phyloP scores from a whole-genome alignment of 2,329 filamentous ascomycete species.

The Phialocephala sp. region DNA sequence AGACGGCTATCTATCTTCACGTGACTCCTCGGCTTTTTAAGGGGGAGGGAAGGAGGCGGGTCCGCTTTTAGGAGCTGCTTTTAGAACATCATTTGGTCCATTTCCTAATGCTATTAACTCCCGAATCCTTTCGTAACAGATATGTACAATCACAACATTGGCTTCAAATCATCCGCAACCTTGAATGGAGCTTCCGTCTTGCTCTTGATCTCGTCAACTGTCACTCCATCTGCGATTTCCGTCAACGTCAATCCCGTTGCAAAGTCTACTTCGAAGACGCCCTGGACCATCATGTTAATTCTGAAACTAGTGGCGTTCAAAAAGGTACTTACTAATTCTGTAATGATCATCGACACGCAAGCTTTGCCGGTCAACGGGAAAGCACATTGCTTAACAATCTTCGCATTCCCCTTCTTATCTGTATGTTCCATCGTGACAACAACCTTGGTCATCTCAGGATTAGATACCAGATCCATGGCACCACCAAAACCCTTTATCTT shows the following conservation, averaged over 20 bases:
- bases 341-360: slow-evolving; percentile 91
- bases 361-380: slow-evolving; percentile 90
- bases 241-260: slow-evolving; percentile 79
- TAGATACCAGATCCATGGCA: slow-evolving; percentile 91
- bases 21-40: slow-evolving; percentile 3
- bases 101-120: slow-evolving; percentile 20
- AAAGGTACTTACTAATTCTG: slow-evolving; percentile 67
- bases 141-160: slow-evolving; percentile 59
- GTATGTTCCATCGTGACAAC: slow-evolving; percentile 97
- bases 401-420: slow-evolving; percentile 91
- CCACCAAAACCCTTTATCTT: slow-evolving; percentile 89
- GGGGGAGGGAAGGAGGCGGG: slow-evolving; percentile 3
- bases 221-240: slow-evolving; percentile 88
- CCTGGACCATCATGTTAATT: slow-evolving; percentile 28
- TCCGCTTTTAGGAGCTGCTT: neutral
- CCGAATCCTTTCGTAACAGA: neutral
- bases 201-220: slow-evolving; percentile 82
- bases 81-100: neutral
- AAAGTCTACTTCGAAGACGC: slow-evolving; percentile 81
- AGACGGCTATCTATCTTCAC: slow-evolving; percentile 2
- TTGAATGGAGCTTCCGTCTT: slow-evolving; percentile 89
- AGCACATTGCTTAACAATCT: slow-evolving; percentile 94
- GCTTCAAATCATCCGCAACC: slow-evolving; percentile 80
- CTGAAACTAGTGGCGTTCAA: neutral
- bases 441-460: slow-evolving; percentile 86